Base-by-base conservation (phyloP, 306 rosid species). In the Oemleria cerasiformis region DNA sequence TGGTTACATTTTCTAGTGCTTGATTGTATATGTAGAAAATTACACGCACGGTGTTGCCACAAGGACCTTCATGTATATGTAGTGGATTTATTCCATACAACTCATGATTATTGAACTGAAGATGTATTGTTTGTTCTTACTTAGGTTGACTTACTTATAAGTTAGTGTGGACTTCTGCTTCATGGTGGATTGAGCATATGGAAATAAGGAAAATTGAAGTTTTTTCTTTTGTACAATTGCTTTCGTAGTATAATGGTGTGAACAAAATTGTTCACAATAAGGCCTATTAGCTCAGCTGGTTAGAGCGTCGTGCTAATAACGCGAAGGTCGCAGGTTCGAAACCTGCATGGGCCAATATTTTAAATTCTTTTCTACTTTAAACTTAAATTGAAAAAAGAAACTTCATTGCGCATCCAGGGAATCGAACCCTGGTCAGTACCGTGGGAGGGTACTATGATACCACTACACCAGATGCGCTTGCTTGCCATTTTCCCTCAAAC, bases 361-460 rank as follows among this genome's bases (percentile, higher is more conserved):
- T 30, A 0, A 7, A 2, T 8, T 9, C 5, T 6, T 30, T 58
- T 25, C 15, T 11, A 10, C 36, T 30, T 30, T 4, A 2, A 30
- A 30, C 36, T 30, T 30, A 30, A 30, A 30, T 1, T 30, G 36
- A 30, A 30, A 30, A 30, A 2, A 30, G n/a, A n/a, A n/a, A n/a
- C n/a, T n/a, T 30, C 6, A 7, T 0, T 92, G 97, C 97, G 97
- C 92, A 89, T 86, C 97, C 91, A 75, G 95, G 97, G 92, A 91
- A 91, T 91, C 97, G 86, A 89, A 87, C 96, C 95, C 88, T 73
- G 96, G 98, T 93, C 97, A 87, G 97, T 91, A 94, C 95, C 92
- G 96, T 94, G 96, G 97, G 96, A 94, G 99, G 97, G 98, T 93
- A 88, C 96, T 90, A 88, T 90, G 96, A 94, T 87, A 91, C 96